Percentiles rank a stretch among this genome's conserved stretches.
phyloP scores from a whole-genome alignment of 2,329 filamentous ascomycete genomes.

The Fusarium heterosporum region DNA sequence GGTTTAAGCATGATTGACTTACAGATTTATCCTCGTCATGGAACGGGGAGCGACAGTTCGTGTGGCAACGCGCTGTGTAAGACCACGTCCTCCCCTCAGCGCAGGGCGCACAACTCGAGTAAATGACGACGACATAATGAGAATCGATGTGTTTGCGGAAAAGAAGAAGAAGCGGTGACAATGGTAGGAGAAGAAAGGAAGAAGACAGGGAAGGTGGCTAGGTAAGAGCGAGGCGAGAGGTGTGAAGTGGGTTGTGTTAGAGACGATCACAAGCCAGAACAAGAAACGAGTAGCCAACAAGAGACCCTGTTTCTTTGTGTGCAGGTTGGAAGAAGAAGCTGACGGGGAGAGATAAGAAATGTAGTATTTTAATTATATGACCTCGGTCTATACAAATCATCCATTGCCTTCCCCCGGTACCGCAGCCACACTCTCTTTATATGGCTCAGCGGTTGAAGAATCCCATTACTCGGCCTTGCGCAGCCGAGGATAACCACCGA shows the following conservation, averaged over 20 bases:
- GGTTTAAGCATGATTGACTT: slow-evolving; percentile 24
- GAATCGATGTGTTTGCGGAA: background rate
- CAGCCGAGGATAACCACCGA: slow-evolving; percentile 48
- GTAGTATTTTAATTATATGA: slow-evolving; percentile 13
- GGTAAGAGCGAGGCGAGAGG: slow-evolving; percentile 16
- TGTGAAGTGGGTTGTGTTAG: slow-evolving; percentile 23
- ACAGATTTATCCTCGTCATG: slow-evolving; percentile 45
- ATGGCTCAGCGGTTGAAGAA: slow-evolving; percentile 39
- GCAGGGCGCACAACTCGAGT: slow-evolving; percentile 64
- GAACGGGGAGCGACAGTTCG: slow-evolving; percentile 39
- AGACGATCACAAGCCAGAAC: slow-evolving; percentile 40
- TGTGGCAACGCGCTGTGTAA: slow-evolving; percentile 47
- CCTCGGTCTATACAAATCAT: slow-evolving; percentile 25
- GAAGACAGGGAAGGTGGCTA: slow-evolving; percentile 3
- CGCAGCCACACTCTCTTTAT: slow-evolving; percentile 16
- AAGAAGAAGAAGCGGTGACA: slow-evolving; percentile 1
- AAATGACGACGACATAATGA: slow-evolving; percentile 59
- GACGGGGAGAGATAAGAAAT: background rate
- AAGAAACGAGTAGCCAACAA: slow-evolving; percentile 9
- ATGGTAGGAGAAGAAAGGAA: background rate
- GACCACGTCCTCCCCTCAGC: slow-evolving; percentile 58
- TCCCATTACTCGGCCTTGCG: slow-evolving; percentile 29
- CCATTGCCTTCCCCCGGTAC: background rate
- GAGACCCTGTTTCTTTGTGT: slow-evolving; percentile 13
- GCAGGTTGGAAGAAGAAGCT: background rate